Evolutionary conservation across 306 rosid species (phyloP).

Genomic region (peach (Prunus persica)): Prunus_persica_NCBIv2 NC_034010.1:27228001-27228500

Average conservation of each 20-base stretch:
- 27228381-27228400: conserved; percentile 29
- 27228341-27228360: conserved; percentile 6
- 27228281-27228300: conserved; percentile 36
- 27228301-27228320: conserved; percentile 21
- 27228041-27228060: conserved; percentile 78
- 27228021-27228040: conserved; percentile 58
- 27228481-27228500: conserved; percentile 3
- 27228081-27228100: conserved; percentile 60
- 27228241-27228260: conserved; percentile 85
- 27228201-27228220: conserved; percentile 99
- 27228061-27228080: conserved; percentile 90
- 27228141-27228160: conserved; percentile 92
- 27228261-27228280: conserved; percentile 98
- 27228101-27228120: conserved; percentile 84
- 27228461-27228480: conserved; percentile 14
- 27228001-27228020: conserved; percentile 78
- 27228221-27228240: conserved; percentile 99
- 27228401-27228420: not conserved
- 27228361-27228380: conserved; percentile 18
- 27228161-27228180: conserved; percentile 90
- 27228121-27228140: conserved; percentile 61
- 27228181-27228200: conserved; percentile 87
- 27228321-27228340: conserved; percentile 28
- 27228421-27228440: conserved; percentile 11
- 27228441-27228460: conserved; percentile 7